Evolutionary conservation across 179 eudicot species (phyloP).

Genomic region (Drosera spatulata): DNA sequence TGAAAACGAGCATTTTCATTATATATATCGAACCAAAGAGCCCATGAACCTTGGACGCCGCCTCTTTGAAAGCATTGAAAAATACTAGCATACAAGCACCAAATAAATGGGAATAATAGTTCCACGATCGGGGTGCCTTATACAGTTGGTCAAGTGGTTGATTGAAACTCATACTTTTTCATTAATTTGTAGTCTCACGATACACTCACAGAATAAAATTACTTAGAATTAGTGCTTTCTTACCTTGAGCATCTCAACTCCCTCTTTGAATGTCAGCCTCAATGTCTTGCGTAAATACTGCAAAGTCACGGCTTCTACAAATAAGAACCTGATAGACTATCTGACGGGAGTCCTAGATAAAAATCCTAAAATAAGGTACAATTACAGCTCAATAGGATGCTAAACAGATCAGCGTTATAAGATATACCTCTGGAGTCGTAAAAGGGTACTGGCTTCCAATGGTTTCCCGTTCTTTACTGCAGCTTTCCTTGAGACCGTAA

Average conservation of each 20-base stretch:
- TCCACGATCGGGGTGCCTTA: too few relatives aligned
- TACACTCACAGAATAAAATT: too few relatives aligned
- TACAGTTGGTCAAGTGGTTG: not conserved
- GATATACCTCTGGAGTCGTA: conserved; percentile 52
- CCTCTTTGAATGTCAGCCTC: conserved; percentile 78
- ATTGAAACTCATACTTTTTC: not conserved
- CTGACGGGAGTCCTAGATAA: not conserved
- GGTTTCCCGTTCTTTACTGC: conserved; percentile 63
- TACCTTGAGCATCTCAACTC: conserved; percentile 85
- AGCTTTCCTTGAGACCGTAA: conserved; percentile 54
- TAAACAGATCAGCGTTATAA: not conserved
- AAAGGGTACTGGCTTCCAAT: conserved; percentile 70
- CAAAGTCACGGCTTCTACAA: conserved; percentile 8
- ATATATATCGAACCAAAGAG: too few relatives aligned
- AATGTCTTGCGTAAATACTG: conserved; percentile 76
- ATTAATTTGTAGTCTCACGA: not conserved
- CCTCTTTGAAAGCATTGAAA: too few relatives aligned
- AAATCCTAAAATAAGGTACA: not conserved
- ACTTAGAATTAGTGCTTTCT: not conserved
- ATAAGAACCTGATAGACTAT: not conserved
- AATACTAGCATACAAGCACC: too few relatives aligned
- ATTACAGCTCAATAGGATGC: not conserved
- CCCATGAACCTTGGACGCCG: too few relatives aligned
- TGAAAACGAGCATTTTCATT: too few relatives aligned
- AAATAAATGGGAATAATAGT: too few relatives aligned